phyloP scores from a whole-genome alignment of 2,329 filamentous ascomycete species.

The Colletotrichum ledebouriae region DNA sequence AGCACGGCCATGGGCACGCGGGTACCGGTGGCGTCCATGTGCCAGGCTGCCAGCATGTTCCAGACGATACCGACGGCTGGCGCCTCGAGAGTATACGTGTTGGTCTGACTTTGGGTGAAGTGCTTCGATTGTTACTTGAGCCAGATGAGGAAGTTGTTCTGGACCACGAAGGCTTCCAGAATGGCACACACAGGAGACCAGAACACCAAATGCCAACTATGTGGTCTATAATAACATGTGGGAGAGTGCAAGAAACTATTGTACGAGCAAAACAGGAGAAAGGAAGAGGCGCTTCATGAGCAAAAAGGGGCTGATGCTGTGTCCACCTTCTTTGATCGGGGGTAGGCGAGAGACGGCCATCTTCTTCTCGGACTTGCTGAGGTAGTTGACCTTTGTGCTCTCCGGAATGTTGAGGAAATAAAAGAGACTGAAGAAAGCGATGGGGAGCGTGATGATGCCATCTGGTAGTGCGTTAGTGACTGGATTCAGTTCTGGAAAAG shows the following conservation, averaged over 20 bases:
- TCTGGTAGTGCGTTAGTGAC: slow-evolving; percentile 43
- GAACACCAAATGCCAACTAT: slow-evolving; percentile 48
- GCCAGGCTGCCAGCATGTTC: slow-evolving; percentile 52
- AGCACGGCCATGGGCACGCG: slow-evolving; percentile 52
- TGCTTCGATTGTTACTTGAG: slow-evolving; percentile 46
- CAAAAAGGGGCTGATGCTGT: slow-evolving; percentile 44
- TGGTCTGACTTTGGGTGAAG: slow-evolving; percentile 52
- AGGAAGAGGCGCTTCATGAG: slow-evolving; percentile 45
- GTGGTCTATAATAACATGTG: not conserved
- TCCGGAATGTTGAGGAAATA: slow-evolving; percentile 64
- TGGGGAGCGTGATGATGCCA: slow-evolving; percentile 66
- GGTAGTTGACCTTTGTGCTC: slow-evolving; percentile 51
- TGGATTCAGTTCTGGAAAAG: no score
- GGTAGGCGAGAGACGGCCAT: slow-evolving; percentile 56
- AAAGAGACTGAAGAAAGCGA: slow-evolving; percentile 65
- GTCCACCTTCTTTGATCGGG: slow-evolving; percentile 45
- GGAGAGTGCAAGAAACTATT: slow-evolving; percentile 31
- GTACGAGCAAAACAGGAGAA: slow-evolving; percentile 44
- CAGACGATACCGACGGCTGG: slow-evolving; percentile 50
- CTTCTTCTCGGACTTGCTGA: slow-evolving; percentile 49
- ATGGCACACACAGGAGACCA: slow-evolving; percentile 53
- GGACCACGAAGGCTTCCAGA: slow-evolving; percentile 50
- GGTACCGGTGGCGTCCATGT: slow-evolving; percentile 54
- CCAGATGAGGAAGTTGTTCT: slow-evolving; percentile 49
- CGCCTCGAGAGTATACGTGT: slow-evolving; percentile 55